Evolutionary conservation across 2,329 filamentous ascomycete species (phyloP), one percentile per base, ranked within the genome.

Genomic region (Arthrinium phaeospermum): DNA sequence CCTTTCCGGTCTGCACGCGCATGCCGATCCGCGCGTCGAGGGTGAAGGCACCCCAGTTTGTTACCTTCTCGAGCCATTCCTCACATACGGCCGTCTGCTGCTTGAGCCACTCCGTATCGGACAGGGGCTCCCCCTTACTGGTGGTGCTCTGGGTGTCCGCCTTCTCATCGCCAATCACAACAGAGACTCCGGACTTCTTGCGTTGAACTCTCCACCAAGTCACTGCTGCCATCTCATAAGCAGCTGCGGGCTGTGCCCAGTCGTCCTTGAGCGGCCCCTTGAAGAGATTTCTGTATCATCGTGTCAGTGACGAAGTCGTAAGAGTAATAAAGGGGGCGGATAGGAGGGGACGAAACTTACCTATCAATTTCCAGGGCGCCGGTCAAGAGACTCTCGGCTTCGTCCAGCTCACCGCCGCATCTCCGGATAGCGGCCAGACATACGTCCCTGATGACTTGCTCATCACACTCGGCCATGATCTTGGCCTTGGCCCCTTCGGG

Each of bases 171-270:
- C 2, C 22, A 19, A 14, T 22, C 46, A 57, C 10, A 16, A 41
- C 14, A 24, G 41, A 45, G 47, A 46, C 24, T 22, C 30, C 51
- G 4, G 51, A 64, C 44, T 82, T 79, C 76, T 84, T 87, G 70
- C 85, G 87, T 77, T 96, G 92, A 72, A 89, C 87, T 7, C 57
- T 64, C 57, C 30, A 37, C 95, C 96, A 99, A 1, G 92, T 85
- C 71, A 94, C 90, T 10, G 93, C 94, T 0, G 91, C 95, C 85
- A 96, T 90, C 82, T 99, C 96, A 81, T 98, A 98, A 75, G 94
- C 87, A 1, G 93, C 94, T 0, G 91, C 90, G 0, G 96, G 94
- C 8, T 89, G 85, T 13, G 90, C 86, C 85, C 93, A 95, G 77
- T 93, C 91, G 72, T 95, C 93, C 72, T 87, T 90, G 1, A 88